phyloP scores from a whole-genome alignment of 352 stramenopile genomes.

The Pythium guiyangense region DNA sequence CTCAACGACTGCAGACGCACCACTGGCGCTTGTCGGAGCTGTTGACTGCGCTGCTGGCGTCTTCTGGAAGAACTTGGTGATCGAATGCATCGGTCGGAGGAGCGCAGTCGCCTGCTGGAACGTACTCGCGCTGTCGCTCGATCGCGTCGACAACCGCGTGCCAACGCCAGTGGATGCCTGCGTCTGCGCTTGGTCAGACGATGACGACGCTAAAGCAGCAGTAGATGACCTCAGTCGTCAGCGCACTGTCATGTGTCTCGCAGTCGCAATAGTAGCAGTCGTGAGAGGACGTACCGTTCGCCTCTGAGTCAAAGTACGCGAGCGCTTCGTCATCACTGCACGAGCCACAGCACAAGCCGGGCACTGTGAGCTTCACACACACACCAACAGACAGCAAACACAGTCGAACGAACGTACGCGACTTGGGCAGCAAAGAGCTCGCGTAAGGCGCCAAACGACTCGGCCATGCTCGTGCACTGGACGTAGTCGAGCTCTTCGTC shows the following conservation, averaged over 20 bases:
- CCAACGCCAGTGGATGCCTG: too few species aligned
- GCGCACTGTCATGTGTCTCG: too few species aligned
- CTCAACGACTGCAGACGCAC: slow-evolving; percentile 13
- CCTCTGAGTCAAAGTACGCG: slow-evolving; percentile 7
- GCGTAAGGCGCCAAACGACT: slow-evolving; percentile 31
- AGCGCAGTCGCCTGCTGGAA: too few species aligned
- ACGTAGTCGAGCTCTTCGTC: slow-evolving; percentile 55
- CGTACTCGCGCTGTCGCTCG: not conserved
- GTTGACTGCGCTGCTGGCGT: not conserved
- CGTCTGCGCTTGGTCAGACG: too few species aligned
- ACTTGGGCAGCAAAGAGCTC: slow-evolving; percentile 29
- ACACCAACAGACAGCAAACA: not conserved
- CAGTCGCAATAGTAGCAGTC: too few species aligned
- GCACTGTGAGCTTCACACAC: not conserved
- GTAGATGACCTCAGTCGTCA: too few species aligned
- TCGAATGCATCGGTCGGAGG: slow-evolving; percentile 6
- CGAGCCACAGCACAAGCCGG: not conserved
- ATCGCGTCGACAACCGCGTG: too few species aligned
- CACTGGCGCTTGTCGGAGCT: not conserved
- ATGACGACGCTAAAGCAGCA: too few species aligned
- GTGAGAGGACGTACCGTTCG: not conserved
- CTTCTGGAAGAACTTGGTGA: slow-evolving; percentile 7
- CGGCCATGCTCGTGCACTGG: slow-evolving; percentile 53
- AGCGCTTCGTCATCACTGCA: slow-evolving; percentile 8
- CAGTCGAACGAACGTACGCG: slow-evolving; percentile 21